Conservation (phyloP, 768 basidiomycete species). For the Cytidiella melzeri region DNA sequence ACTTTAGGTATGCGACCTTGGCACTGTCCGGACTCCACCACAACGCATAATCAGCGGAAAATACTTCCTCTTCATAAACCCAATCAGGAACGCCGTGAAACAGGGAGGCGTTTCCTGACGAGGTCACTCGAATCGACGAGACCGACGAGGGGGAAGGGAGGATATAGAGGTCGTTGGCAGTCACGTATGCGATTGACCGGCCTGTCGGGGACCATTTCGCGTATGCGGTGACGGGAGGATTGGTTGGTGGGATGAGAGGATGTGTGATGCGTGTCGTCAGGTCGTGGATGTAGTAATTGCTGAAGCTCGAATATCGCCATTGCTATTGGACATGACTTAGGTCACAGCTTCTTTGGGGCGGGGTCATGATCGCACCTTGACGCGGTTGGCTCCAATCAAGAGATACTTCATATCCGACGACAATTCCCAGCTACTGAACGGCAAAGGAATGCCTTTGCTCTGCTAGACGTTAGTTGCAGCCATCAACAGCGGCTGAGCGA, state of each 20-base stretch:
- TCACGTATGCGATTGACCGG: constrained; percentile 82
- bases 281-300: constrained; percentile 91
- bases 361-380: constrained; percentile 47
- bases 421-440: constrained; percentile 64
- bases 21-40: constrained; percentile 88
- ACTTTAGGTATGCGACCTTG: constrained; percentile 76
- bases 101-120: constrained; percentile 71
- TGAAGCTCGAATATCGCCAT: constrained; percentile 90
- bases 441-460: constrained; percentile 48
- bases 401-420: constrained; percentile 91
- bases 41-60: constrained; percentile 61
- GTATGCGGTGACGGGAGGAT: constrained; percentile 69
- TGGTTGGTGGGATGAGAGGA: constrained; percentile 60
- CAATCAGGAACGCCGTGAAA: constrained; percentile 97
- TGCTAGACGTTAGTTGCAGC: constrained; percentile 23
- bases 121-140: constrained; percentile 68
- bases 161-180: constrained; percentile 85
- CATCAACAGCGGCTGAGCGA: background rate
- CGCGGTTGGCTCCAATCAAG: constrained; percentile 67
- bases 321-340: constrained; percentile 42
- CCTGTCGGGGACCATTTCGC: constrained; percentile 86
- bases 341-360: background rate
- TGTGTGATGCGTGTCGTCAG: constrained; percentile 61
- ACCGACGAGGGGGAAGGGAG: constrained; percentile 50
- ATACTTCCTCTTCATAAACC: constrained; percentile 96